Evolutionary conservation across 2,329 filamentous ascomycete genomes (phyloP), one percentile per base, ranked within the genome.

Genomic region (Seiridium unicorne): DNA sequence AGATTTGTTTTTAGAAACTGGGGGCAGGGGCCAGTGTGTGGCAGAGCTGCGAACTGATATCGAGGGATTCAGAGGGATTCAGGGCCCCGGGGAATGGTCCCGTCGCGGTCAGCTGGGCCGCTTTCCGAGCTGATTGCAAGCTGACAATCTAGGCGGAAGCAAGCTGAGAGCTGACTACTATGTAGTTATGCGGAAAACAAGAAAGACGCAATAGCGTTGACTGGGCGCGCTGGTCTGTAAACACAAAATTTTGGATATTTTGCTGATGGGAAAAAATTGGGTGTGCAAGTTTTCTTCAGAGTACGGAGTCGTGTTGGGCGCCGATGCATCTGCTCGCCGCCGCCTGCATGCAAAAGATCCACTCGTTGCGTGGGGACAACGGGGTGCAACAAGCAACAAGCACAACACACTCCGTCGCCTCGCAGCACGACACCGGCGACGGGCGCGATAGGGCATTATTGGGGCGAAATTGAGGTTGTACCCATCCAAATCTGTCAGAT

Each of bases 1-100:
- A 55, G 42, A 35, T 42, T 55, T 61, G 55, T 58, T 58, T 61
- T 58, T 51, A 55, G 48, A 51, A 58, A 55, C 56, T 26, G 18
- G 31, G 40, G 11, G 7, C 54, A n/a, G 42, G 54, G 54, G 42
- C 10, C 42, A 13, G 31, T 32, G 49, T 51, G 26, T 36, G 49
- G 49, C 31, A 48, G 13, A 18, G 35, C 35, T 40, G 35, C 10
- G 51, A 38, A 26, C 18, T 26, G 18, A 26, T 26, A 26, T 26
- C 18, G 18, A 26, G 18, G 18, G 18, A 26, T 26, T 26, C 18
- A 26, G 13, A 42, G 13, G 38, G 38, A 42, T 42, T 42, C 13
- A 13, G 38, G 38, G 13, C 38, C 38, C 38, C 18, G 18, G 18
- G 18, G 38, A 42, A 42, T 13, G 7, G 38, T 13, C 7, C 38